A percentile compares a stretch with the other conserved stretches of the same genome.
phyloP scores from a whole-genome alignment of 2,329 filamentous ascomycete species.

The Arachnopeziza araneosa region DNA sequence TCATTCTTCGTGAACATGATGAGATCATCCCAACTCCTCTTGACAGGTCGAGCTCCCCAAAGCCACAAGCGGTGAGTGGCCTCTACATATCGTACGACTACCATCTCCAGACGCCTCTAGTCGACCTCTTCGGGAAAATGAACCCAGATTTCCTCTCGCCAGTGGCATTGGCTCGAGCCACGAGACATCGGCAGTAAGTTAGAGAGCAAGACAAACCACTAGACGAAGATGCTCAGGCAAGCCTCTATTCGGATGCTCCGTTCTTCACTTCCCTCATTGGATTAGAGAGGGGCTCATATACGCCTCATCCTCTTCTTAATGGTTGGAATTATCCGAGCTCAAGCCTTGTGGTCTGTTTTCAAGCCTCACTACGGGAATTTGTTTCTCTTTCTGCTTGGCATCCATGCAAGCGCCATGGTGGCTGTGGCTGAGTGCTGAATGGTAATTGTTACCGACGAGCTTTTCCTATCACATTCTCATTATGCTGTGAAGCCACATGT shows the following conservation, averaged over 20 bases:
- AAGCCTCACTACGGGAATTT: background rate
- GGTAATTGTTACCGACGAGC: background rate
- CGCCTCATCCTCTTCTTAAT: background rate
- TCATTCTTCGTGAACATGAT: too few relatives aligned
- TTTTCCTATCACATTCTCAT: background rate
- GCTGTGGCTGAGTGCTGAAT: background rate
- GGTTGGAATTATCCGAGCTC: background rate
- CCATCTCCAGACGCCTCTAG: background rate
- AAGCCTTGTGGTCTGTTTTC: background rate
- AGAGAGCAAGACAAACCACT: background rate
- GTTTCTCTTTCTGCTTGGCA: background rate
- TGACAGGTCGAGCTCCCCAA: too few relatives aligned
- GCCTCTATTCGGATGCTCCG: background rate
- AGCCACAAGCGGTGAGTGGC: too few relatives aligned
- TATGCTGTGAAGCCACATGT: too few relatives aligned
- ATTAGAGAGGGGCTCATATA: background rate
- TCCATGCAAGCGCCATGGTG: background rate
- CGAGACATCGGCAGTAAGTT: background rate
- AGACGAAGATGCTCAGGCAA: background rate
- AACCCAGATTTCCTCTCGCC: background rate
- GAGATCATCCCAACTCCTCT: too few relatives aligned
- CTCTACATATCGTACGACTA: background rate
- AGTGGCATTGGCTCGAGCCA: background rate
- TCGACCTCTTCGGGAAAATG: background rate
- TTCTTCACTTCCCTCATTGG: background rate